phyloP scores from a whole-genome alignment of 306 rosid genomes.

The Lathyrus sativus region DNA sequence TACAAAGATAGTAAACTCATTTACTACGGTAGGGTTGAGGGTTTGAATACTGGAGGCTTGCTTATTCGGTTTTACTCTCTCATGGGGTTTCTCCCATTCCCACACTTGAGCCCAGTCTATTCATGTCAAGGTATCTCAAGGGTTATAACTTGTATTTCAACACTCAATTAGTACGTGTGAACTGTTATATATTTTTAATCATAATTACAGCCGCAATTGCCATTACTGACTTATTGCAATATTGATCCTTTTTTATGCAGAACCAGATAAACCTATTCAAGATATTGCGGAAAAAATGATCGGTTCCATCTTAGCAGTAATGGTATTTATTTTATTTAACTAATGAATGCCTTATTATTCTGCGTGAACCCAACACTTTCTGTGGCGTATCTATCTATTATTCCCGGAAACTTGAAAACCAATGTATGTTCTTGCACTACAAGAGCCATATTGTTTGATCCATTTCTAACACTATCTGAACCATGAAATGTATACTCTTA shows the following conservation, averaged over 20 bases:
- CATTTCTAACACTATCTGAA: constrained; percentile 28
- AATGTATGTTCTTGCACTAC: constrained; percentile 6
- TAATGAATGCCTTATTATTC: constrained; percentile 9
- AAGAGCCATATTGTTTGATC: constrained; percentile 22
- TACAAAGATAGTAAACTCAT: constrained; percentile 61
- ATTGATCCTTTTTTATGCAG: constrained; percentile 48
- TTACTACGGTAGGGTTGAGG: constrained; percentile 76
- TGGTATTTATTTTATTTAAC: constrained; percentile 52
- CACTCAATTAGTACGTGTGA: too few relatives aligned
- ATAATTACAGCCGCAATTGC: constrained; percentile 23
- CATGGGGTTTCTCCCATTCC: constrained; percentile 84
- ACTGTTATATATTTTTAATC: neutral
- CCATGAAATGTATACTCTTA: constrained; percentile 16
- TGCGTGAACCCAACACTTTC: neutral
- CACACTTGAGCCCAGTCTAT: constrained; percentile 74
- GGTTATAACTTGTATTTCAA: too few relatives aligned
- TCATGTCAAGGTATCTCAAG: constrained; percentile 64
- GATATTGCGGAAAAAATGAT: constrained; percentile 61
- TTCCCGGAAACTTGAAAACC: constrained; percentile 9
- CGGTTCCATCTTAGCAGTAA: constrained; percentile 60
- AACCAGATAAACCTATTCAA: constrained; percentile 63
- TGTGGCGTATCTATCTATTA: constrained; percentile 1
- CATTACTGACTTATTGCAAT: constrained; percentile 25
- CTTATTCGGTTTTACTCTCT: constrained; percentile 66
- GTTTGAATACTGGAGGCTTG: constrained; percentile 74